Percentiles rank a stretch among this genome's conserved stretches.
Conservation (phyloP, 108 stramenopile genomes). For the Aurantiochytrium sp. region DNA sequence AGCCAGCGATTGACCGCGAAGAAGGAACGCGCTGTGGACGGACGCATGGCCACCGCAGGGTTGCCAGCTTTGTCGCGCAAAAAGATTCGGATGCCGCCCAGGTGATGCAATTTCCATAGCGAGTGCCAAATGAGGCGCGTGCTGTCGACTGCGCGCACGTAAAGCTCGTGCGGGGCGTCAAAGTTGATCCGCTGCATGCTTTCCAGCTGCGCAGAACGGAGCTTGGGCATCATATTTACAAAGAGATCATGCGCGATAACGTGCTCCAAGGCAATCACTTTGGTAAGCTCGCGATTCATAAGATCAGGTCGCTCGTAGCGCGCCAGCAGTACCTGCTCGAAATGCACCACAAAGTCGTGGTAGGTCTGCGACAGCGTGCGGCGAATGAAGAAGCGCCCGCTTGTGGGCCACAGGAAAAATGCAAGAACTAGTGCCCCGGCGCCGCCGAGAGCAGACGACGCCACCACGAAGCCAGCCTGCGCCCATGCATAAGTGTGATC, state of each 20-base stretch:
- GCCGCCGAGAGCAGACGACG: neutral
- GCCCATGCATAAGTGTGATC: neutral
- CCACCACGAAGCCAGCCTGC: neutral
- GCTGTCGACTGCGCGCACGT: neutral
- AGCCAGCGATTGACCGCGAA: neutral
- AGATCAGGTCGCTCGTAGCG: neutral
- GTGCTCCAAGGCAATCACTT: neutral
- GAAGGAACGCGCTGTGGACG: neutral
- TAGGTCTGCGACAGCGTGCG: neutral
- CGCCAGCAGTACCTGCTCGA: neutral
- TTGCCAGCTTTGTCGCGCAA: neutral
- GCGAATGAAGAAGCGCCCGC: neutral
- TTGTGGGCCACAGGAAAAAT: neutral
- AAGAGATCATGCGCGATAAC: neutral
- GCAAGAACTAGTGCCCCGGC: neutral
- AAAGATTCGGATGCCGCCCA: neutral
- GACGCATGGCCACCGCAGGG: neutral
- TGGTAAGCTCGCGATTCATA: neutral
- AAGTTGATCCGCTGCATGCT: neutral
- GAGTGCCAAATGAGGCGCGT: neutral
- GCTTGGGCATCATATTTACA: constrained; percentile 10
- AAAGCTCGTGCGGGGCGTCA: neutral
- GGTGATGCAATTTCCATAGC: neutral
- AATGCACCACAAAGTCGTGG: neutral
- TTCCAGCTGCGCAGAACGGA: neutral